These are phyloP conservation scores for Aquilaria malaccensis DNA, from an alignment of 345 rosid species.

Conservation along the genomic window DNA sequence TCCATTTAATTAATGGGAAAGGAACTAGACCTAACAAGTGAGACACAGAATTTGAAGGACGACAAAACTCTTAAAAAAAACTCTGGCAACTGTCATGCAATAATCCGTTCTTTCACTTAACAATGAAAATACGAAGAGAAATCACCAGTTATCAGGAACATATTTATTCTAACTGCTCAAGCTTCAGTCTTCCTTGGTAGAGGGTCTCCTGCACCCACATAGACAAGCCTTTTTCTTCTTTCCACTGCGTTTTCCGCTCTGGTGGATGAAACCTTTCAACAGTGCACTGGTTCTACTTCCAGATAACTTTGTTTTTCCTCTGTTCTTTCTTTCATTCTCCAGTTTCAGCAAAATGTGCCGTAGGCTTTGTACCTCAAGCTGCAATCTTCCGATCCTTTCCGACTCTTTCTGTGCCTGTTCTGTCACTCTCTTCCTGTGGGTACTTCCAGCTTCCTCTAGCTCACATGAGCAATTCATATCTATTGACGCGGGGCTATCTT, in stretches of 20 bases:
- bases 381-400: constrained; percentile 67
- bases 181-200: constrained; percentile 41
- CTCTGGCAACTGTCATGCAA: too few species aligned
- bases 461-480: constrained; percentile 11
- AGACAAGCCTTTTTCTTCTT: constrained; percentile 48
- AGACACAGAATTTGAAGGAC: too few species aligned
- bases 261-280: constrained; percentile 53
- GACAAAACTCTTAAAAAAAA: too few species aligned
- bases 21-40: too few species aligned
- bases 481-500: constrained; percentile 22
- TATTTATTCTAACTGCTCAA: background rate
- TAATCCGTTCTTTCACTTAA: too few species aligned
- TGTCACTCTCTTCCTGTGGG: constrained; percentile 32
- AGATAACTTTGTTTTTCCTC: constrained; percentile 34
- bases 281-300: constrained; percentile 48
- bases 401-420: constrained; percentile 64
- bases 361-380: constrained; percentile 63
- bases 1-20: too few species aligned
- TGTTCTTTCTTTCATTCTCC: constrained; percentile 51
- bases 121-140: too few species aligned
- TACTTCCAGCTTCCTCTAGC: constrained; percentile 28
- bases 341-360: constrained; percentile 55
- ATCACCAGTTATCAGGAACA: too few species aligned
- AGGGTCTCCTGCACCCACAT: constrained; percentile 63
- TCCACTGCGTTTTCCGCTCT: constrained; percentile 40